Conservation (phyloP, 495 filamentous ascomycete species). For the Barbatosphaeria neglecta region DNA sequence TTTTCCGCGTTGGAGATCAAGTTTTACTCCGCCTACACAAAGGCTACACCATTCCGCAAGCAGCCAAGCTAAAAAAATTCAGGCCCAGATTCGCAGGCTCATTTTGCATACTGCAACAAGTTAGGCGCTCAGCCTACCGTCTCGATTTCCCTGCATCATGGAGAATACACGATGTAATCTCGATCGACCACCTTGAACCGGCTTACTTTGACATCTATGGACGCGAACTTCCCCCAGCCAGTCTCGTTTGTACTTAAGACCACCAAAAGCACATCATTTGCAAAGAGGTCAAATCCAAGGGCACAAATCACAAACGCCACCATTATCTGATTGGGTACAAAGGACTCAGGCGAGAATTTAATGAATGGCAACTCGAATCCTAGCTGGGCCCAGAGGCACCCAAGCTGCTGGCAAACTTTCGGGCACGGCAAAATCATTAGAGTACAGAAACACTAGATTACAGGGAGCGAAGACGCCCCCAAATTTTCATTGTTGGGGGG, state of each 20-base stretch:
- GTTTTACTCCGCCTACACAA: background rate
- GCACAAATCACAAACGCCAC: background rate
- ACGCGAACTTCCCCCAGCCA: background rate
- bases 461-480: too few species aligned
- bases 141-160: background rate
- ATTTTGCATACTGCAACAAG: background rate
- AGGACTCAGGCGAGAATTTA: background rate
- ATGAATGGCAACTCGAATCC: background rate
- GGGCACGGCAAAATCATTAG: too few species aligned
- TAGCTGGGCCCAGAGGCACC: background rate
- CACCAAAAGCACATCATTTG: background rate
- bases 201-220: background rate
- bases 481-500: too few species aligned
- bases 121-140: background rate
- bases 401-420: too few species aligned
- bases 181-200: background rate
- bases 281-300: background rate
- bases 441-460: too few species aligned
- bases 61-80: background rate
- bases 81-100: background rate
- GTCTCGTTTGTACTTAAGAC: background rate
- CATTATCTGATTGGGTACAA: background rate
- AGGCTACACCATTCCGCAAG: background rate
- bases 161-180: background rate
- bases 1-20: background rate